Evolutionary conservation across 352 stramenopile species (phyloP), one percentile per base, ranked within the genome.

Genomic region (Phytophthora nicotianae): DNA sequence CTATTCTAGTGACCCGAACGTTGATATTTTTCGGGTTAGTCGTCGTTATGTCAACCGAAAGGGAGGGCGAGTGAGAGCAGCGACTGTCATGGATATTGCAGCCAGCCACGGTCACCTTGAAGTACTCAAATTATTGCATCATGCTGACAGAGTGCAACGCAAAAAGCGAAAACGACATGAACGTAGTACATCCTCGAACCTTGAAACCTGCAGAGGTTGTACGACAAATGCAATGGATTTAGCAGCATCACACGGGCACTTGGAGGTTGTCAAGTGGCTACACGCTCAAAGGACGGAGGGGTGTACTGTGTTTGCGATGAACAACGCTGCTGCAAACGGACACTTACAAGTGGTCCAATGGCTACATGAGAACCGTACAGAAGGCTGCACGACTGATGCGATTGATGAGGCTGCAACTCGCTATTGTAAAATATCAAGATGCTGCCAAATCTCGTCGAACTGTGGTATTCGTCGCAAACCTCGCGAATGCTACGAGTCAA

Each of bases 361-460:
- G 49, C 17, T 66, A 16, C 33, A 66, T 40, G 26, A 26, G 17
- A 46, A 62, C n/a, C 50, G 48, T 1, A 20, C 19, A 5, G 50
- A 57, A 33, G 43, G 33, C 3, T 62, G 47, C 21, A 59, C 52
- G 0, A 14, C 10, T 1, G 10, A 33, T 8, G 42, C 11, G 8
- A 19, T 29, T 7, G 20, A 47, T n/a, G 8, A n/a, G 8, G 41
- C 41, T 3, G 19, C 19, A 33, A 10, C 27, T 33, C 27, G 27
- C 27, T 33, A 13, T 7, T 33, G 27, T 33, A 4, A 10, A 33
- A 11, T 33, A 11, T 33, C 27, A 11, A 11, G 4, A 33, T 33
- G 27, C 27, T 29, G 17, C 19, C 8, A 17, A n/a, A 43, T 43
- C 2, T 23, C 37, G 11, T 43, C 37, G n/a, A 23, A n/a, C 23